Base-by-base conservation (phyloP, 2,329 filamentous ascomycete species). In the Sordariomycetes sp. region DNA sequence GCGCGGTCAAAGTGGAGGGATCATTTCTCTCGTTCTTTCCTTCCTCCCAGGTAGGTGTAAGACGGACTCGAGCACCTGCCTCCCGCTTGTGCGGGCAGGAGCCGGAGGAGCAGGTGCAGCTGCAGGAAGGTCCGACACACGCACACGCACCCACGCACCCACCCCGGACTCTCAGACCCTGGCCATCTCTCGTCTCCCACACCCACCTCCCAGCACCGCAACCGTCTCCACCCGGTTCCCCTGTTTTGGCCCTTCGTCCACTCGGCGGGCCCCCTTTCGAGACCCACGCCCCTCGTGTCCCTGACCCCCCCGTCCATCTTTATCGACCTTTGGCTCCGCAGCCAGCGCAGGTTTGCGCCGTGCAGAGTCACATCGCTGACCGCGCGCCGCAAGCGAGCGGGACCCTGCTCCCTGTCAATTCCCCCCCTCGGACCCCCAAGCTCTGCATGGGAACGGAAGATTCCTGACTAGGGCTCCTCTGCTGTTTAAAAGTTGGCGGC, bases 331-430 rank as follows among this genome's bases (percentile, higher is more conserved):
- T 53, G 24, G 24, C 24, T 34, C 10, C 24, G 4, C 28, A 25
- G n/a, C 43, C 14, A 25, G 35, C 25, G 55, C 55, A 57, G 48
- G 48, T 46, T 34, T 43, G 22, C 55, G 46, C 34, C 32, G 55
- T 40, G 22, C 55, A 57, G 50, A 53, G 55, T 57, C 16, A 28
- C 48, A 57, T 57, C 55, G 34, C 32, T 40, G 50, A 52, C 20
- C 46, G 18, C 34, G 55, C 48, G 28, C 48, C 48, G 32, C 55
- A 57, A 57, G 55, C 55, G 48, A 57, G 55, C 24, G 48, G 48
- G 48, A 57, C 55, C 48, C 28, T 57, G 55, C 32, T 34, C 28
- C 48, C 37, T 57, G 28, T 24, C 16, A 22, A 3, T 28, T 48
- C 4, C n/a, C 46, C 16, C 20, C 12, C 35, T 32, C 28, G 50